A percentile compares a stretch with the other conserved stretches of the same genome.
These are phyloP conservation scores for Populus hybrid DNA, from an alignment of 441 rosid species.

Conservation along the genomic window DNA sequence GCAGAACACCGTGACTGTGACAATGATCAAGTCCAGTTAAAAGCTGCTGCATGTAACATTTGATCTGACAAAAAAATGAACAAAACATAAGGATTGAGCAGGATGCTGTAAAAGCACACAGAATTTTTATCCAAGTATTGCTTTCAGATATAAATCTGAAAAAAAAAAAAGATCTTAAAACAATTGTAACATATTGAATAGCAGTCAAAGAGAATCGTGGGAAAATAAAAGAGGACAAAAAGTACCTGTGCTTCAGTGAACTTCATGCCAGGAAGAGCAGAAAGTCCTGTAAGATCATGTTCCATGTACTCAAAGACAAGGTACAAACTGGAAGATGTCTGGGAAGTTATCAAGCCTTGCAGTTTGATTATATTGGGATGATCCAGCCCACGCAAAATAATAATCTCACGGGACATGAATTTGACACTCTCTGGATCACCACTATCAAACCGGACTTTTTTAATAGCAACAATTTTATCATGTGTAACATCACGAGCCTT, in stretches of 20 bases:
- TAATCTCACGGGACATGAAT: slow-evolving; percentile 94
- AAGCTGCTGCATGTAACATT: slow-evolving; percentile 96
- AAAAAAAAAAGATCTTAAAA: background rate
- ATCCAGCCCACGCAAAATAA: slow-evolving; percentile 67
- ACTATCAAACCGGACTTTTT: slow-evolving; percentile 77
- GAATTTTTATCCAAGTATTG: background rate
- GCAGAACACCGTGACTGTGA: slow-evolving; percentile 75
- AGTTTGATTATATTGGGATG: slow-evolving; percentile 86
- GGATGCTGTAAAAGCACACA: background rate
- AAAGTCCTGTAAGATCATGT: slow-evolving; percentile 91
- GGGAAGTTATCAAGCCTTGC: slow-evolving; percentile 85
- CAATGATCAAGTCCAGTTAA: slow-evolving; percentile 94
- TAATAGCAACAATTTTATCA: slow-evolving; percentile 75
- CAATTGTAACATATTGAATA: background rate
- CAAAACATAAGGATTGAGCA: slow-evolving; percentile 6
- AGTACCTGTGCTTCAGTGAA: slow-evolving; percentile 90
- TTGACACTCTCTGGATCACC: slow-evolving; percentile 77
- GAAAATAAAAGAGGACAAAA: background rate
- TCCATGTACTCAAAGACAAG: slow-evolving; percentile 98
- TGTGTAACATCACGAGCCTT: slow-evolving; percentile 68
- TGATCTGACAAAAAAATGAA: slow-evolving; percentile 50
- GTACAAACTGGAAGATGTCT: slow-evolving; percentile 66
- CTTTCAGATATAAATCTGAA: background rate
- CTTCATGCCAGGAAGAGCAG: slow-evolving; percentile 68
- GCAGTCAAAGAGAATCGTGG: slow-evolving; percentile 5